Evolutionary conservation across 495 filamentous ascomycete species (phyloP), one percentile per base, ranked within the genome.

Genomic region (Tuber umbilicatum): DNA sequence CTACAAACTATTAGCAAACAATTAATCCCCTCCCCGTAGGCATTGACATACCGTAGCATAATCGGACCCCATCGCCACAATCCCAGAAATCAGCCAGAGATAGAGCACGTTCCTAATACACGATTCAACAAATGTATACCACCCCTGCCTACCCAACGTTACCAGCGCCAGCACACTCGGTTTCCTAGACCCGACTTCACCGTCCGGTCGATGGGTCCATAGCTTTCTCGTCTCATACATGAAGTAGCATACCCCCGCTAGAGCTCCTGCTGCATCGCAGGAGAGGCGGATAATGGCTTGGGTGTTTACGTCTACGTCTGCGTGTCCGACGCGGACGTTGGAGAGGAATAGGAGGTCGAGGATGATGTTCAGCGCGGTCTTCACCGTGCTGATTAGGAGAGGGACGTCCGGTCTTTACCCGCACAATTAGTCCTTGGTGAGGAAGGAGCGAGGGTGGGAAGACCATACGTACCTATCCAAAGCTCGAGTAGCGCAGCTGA

Each of bases 341-440:
- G 91, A 93, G 17, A 93, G 87, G 37, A 93, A 81, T n/a, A 93
- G 78, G 39, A 93, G 74, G 73, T 94, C 91, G 0, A 93, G 85
- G 21, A 91, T 74, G 69, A 93, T 93, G 79, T 93, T 93, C 70
- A 91, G 80, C 7, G 84, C 82, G 72, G 91, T 89, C 74, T 90
- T 90, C 17, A 85, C 85, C 0, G 84, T 85, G 80, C 87, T 92
- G 79, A 93, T 91, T 35, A 93, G 75, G 0, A 94, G 82, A 16
- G 91, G 91, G 2, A 94, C 88, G 79, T 93, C 91, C 0, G 91
- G 91, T 72, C 79, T 82, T 72, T 73, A 35, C 21, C 38, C n/a
- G 7, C 68, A 41, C 40, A 70, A 68, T 41, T 17, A 19, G 42
- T 27, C 0, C 41, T 17, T 16, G 14, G 45, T 9, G 42, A 68